A percentile compares a stretch with the other conserved stretches of the same genome.
Evolutionary conservation across 1,284 basidiomycete genomes (phyloP).

Genomic region (Trichosporon asahii): DNA sequence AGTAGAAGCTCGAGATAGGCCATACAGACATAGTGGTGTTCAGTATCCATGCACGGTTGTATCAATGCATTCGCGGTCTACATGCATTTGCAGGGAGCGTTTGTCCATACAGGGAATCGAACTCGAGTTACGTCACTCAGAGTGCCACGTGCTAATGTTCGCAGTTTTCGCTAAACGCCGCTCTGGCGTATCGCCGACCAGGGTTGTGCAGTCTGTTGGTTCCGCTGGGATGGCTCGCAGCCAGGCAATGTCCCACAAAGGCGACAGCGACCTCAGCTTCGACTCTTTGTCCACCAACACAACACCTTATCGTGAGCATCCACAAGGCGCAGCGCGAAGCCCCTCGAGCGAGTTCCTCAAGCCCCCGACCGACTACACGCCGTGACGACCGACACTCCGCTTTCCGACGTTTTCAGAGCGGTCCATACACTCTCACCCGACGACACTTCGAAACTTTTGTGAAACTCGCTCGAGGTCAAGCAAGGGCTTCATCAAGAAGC

Average conservation of each 20-base stretch:
- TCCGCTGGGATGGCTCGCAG: not conserved
- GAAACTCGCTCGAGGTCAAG: not conserved
- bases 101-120: too few species aligned
- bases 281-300: slow-evolving; percentile 11
- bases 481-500: not conserved
- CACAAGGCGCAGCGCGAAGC: slow-evolving; percentile 6
- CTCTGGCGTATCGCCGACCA: not conserved
- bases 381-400: not conserved
- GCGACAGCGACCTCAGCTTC: slow-evolving; percentile 7
- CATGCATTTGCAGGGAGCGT: too few species aligned
- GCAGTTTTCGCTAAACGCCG: not conserved
- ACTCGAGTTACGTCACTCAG: too few species aligned
- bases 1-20: not conserved
- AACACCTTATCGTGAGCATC: slow-evolving; percentile 10
- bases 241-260: not conserved
- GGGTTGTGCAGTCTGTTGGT: not conserved
- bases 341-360: slow-evolving; percentile 3
- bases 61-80: too few species aligned
- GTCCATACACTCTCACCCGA: not conserved
- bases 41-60: too few species aligned
- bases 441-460: not conserved
- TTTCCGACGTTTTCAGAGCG: not conserved
- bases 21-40: too few species aligned
- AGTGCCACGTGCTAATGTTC: not conserved
- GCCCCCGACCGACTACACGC: not conserved